Percentiles rank a stretch among this genome's conserved stretches.
Evolutionary conservation across 208 protist species (phyloP).

Genomic region (Acanthamoeba royreba): DNA sequence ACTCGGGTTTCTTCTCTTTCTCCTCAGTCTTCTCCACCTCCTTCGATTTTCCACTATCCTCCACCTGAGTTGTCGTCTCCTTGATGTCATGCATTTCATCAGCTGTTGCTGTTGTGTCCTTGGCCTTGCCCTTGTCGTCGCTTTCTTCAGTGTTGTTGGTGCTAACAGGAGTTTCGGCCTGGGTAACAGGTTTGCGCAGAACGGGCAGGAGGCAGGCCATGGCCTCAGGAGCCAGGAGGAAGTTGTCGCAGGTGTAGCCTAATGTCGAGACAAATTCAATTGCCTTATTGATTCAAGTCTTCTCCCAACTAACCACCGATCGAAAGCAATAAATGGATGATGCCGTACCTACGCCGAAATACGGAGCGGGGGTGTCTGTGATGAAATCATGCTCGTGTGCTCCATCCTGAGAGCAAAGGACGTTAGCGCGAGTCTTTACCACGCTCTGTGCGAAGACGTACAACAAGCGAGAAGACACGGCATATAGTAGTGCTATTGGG

Average conservation of each 20-base stretch:
- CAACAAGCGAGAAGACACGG: slow-evolving; percentile 23
- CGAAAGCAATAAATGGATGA: background rate
- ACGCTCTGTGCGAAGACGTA: too few relatives aligned
- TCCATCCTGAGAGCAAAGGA: background rate
- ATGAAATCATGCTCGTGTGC: slow-evolving; percentile 15
- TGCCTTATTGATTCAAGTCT: background rate
- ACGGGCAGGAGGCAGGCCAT: background rate
- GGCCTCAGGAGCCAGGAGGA: background rate
- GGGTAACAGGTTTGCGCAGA: background rate
- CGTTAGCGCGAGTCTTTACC: too few relatives aligned
- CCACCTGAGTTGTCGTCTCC: too few relatives aligned
- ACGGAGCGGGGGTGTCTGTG: background rate
- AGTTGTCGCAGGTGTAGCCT: background rate
- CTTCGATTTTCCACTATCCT: background rate
- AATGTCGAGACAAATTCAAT: background rate
- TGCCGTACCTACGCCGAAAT: background rate
- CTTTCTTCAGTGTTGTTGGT: too few relatives aligned
- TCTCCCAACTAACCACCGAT: background rate
- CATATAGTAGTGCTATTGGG: background rate
- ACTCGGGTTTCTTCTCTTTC: background rate
- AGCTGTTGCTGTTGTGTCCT: too few relatives aligned
- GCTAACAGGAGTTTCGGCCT: background rate
- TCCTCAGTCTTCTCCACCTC: background rate
- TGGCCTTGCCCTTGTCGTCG: too few relatives aligned
- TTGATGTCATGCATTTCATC: too few relatives aligned